Percentiles rank a stretch among this genome's conserved stretches.
These are phyloP conservation scores for Fusarium algeriense DNA, from an alignment of 2,329 filamentous ascomycete species.

Conservation along the genomic window DNA sequence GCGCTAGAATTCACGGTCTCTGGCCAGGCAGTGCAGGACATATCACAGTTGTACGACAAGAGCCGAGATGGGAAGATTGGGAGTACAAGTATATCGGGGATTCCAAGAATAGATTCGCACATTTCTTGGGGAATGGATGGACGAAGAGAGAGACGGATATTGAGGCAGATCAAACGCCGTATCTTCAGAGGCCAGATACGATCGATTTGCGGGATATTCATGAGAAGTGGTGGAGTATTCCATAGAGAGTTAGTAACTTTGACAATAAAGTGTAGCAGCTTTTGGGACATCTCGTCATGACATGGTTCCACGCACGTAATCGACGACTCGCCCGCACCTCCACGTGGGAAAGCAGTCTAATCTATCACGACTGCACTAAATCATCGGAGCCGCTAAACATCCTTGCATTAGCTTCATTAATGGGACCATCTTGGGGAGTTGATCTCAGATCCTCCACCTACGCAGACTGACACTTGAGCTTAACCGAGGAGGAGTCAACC, in stretches of 20 bases:
- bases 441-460: conserved; percentile 8
- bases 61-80: conserved; percentile 69
- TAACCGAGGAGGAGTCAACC: not conserved
- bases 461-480: not conserved
- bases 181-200: conserved; percentile 67
- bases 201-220: conserved; percentile 73
- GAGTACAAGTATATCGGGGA: conserved; percentile 61
- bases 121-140: conserved; percentile 76
- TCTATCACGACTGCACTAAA: conserved; percentile 10
- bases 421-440: conserved; percentile 1
- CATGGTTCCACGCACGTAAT: conserved; percentile 40
- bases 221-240: conserved; percentile 74
- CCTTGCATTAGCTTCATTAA: not conserved
- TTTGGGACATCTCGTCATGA: conserved; percentile 14
- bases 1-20: conserved; percentile 73
- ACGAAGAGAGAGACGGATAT: conserved; percentile 69
- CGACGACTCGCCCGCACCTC: conserved; percentile 7
- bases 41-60: conserved; percentile 66
- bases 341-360: conserved; percentile 18
- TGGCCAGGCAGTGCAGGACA: conserved; percentile 78
- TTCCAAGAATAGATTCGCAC: conserved; percentile 67
- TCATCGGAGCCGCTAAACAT: conserved; percentile 9
- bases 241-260: conserved; percentile 31
- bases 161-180: conserved; percentile 71
- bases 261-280: not conserved